These are phyloP conservation scores for Metschnikowia kofuensis DNA, from an alignment of 805 yeast species.

Conservation along the genomic window DNA sequence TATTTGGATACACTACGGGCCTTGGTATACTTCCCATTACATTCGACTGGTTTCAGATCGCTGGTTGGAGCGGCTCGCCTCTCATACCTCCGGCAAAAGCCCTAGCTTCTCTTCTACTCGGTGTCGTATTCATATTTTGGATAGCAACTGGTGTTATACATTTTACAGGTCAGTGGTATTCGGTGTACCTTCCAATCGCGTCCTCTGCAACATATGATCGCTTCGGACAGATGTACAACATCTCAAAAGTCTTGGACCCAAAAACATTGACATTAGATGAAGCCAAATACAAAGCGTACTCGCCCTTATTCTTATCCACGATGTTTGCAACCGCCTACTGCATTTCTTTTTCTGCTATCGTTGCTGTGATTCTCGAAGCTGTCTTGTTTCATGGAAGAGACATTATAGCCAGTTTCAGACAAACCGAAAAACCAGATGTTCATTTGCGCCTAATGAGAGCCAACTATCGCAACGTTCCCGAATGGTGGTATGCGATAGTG, in stretches of 20 bases:
- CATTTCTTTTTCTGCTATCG: conserved; percentile 21
- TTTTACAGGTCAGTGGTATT: conserved; percentile 23
- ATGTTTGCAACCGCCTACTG: conserved; percentile 22
- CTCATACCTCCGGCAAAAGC: conserved; percentile 19
- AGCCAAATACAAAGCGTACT: conserved; percentile 17
- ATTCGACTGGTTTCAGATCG: conserved; percentile 19
- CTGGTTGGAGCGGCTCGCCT: conserved; percentile 20
- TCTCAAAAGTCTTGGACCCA: conserved; percentile 16
- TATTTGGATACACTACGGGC: conserved; percentile 12
- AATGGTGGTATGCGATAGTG: conserved; percentile 21
- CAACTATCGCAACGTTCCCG: conserved; percentile 20
- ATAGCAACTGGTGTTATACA: conserved; percentile 17
- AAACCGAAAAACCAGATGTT: conserved; percentile 19
- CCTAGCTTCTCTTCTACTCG: conserved; percentile 18
- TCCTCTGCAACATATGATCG: conserved; percentile 21
- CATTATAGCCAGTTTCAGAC: conserved; percentile 14
- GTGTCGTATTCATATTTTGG: conserved; percentile 18
- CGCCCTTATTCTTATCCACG: conserved; percentile 21
- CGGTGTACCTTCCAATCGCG: conserved; percentile 23
- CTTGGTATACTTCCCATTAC: conserved; percentile 15
- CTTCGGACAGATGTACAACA: conserved; percentile 17
- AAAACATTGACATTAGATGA: conserved; percentile 15
- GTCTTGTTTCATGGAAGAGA: conserved; percentile 20
- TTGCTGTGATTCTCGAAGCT: conserved; percentile 20
- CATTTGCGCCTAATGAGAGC: conserved; percentile 21